A percentile compares a stretch with the other conserved stretches of the same genome.
These are phyloP conservation scores for Hygrophoropsis aurantiaca DNA, from an alignment of 768 basidiomycete genomes.

Conservation along the genomic window DNA sequence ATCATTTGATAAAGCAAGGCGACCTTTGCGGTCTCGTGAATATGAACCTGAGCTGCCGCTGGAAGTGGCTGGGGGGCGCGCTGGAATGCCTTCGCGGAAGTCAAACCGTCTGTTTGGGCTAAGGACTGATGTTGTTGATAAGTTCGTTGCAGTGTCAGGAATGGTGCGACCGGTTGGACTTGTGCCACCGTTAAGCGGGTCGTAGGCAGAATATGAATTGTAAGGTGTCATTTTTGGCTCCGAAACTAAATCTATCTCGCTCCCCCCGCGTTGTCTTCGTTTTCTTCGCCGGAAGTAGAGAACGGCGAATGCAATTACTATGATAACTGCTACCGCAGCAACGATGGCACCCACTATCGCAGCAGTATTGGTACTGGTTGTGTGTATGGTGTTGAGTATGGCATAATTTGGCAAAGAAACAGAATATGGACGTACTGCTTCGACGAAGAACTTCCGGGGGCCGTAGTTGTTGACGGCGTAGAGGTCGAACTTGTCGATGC, in stretches of 20 bases:
- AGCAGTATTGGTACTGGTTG: constrained; percentile 4
- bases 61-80: background rate
- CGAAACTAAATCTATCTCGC: constrained; percentile 9
- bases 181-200: background rate
- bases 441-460: background rate
- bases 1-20: constrained; percentile 5
- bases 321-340: constrained; percentile 8
- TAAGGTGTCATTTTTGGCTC: background rate
- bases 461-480: background rate
- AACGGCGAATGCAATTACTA: constrained; percentile 3
- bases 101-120: constrained; percentile 9
- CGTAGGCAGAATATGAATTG: background rate
- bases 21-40: constrained; percentile 2
- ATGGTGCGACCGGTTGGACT: background rate
- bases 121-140: constrained; percentile 5
- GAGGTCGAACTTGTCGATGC: background rate
- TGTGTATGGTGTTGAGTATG: no score
- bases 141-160: background rate
- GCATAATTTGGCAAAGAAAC: background rate
- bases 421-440: constrained; percentile 7
- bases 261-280: background rate
- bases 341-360: constrained; percentile 16
- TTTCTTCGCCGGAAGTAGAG: constrained; percentile 12
- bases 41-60: constrained; percentile 1
- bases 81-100: background rate